Evolutionary conservation across 78 protist species (phyloP), one percentile per base, ranked within the genome.

Genomic region (Emiliania huxleyi): DNA sequence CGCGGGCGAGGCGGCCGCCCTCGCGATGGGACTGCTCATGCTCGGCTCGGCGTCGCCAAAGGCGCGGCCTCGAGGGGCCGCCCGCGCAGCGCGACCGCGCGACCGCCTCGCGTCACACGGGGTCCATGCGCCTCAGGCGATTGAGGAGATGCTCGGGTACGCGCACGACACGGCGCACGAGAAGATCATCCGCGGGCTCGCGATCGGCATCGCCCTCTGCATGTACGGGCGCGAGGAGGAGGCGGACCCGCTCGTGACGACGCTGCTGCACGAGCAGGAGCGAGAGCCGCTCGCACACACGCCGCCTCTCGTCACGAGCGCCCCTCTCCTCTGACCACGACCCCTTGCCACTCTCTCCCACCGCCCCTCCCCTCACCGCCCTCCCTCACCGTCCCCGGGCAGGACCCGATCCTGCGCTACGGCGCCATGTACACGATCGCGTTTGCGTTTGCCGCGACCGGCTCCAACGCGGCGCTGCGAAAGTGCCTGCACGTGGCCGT

Each of bases 101-200:
- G n/a, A n/a, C n/a, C n/a, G n/a, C n/a, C 8, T 46, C 22, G 52
- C 52, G 52, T 2, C 52, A 8, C 52, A 46, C 52, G 52, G 52
- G 52, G n/a, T n/a, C n/a, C n/a, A n/a, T n/a, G 52, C 52, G 52
- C 52, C 52, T 8, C 8, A 11, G 2, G 77, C 40, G 11, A 62
- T 98, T 62, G 93, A 96, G n/a, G 98, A 96, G 73, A 95, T 99
- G 99, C 18, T 98, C 48, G 90, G 42, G 90, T 95, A 94, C 85
- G 99, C 99, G 40, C 99, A 97, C 56, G 99, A 98, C 77, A 98
- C 99, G 29, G 95, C 96, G 93, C 99, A 99, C 96, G 99, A 99
- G 93, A 98, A 98, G 95, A 98, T 98, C 73, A 98, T 97, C 77
- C 95, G 99, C 37, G 98, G 98, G 4, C 85, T 97, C 12, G 96